Conservation (phyloP, 1,139 yeast genomes). For the Debaryomyces robertsiae region DNA sequence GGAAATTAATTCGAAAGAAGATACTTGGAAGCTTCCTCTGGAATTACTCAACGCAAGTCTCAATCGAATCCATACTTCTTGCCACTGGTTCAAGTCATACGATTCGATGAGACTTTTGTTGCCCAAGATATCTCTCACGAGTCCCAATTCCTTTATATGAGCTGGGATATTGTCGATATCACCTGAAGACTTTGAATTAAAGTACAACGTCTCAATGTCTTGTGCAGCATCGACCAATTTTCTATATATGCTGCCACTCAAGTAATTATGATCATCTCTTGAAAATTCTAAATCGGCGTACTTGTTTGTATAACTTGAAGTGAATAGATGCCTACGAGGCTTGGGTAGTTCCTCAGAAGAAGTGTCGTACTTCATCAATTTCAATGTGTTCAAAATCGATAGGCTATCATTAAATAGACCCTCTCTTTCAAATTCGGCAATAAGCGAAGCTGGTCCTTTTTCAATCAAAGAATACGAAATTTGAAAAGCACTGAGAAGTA, state of each 20-base stretch:
- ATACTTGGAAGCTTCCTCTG: constrained; percentile 33
- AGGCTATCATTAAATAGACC: constrained; percentile 65
- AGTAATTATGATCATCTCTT: constrained; percentile 29
- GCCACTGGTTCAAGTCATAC: constrained; percentile 43
- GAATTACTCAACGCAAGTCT: constrained; percentile 27
- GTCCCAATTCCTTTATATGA: constrained; percentile 22
- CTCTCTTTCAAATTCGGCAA: constrained; percentile 63
- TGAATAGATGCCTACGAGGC: constrained; percentile 8
- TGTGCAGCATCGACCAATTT: constrained; percentile 22
- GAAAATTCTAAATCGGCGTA: constrained; percentile 37
- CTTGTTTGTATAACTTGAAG: constrained; percentile 26
- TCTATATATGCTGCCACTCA: constrained; percentile 23
- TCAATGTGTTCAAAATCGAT: constrained; percentile 21
- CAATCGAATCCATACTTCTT: constrained; percentile 48
- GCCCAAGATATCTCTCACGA: constrained; percentile 19
- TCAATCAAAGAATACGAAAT: constrained; percentile 49
- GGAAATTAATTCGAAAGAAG: constrained; percentile 75
- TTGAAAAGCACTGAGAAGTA: constrained; percentile 58
- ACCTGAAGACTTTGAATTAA: constrained; percentile 18
- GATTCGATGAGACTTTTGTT: constrained; percentile 13
- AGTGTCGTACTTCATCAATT: constrained; percentile 7
- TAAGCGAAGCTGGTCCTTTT: constrained; percentile 46
- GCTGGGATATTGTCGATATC: constrained; percentile 18
- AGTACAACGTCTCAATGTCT: constrained; percentile 25
- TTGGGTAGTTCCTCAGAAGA: constrained; percentile 1